These are phyloP conservation scores for Saturnispora bothae DNA, from an alignment of 805 yeast species.

Conservation along the genomic window DNA sequence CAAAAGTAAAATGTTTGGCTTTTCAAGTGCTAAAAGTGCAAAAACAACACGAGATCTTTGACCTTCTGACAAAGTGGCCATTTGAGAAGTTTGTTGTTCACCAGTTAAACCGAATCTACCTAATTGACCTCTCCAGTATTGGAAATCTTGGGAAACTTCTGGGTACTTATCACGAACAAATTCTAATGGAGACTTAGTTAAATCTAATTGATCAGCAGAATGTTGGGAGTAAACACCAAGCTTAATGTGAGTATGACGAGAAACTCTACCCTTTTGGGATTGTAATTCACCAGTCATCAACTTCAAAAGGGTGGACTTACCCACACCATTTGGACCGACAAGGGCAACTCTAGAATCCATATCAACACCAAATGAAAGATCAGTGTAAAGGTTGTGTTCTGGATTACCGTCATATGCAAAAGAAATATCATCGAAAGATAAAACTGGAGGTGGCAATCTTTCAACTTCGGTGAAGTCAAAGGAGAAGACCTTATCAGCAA, in stretches of 20 bases:
- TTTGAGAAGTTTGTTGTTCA: constrained; percentile 95
- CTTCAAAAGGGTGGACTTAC: constrained; percentile 91
- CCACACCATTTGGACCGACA: constrained; percentile 99
- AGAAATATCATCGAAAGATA: constrained; percentile 90
- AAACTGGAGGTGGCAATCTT: constrained; percentile 96
- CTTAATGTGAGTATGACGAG: constrained; percentile 94
- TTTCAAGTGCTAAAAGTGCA: constrained; percentile 88
- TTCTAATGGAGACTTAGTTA: constrained; percentile 90
- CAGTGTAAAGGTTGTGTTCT: constrained; percentile 81
- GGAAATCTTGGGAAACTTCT: constrained; percentile 89
- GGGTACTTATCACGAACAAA: constrained; percentile 94
- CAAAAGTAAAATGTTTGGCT: constrained; percentile 86
- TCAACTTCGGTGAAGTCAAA: constrained; percentile 93
- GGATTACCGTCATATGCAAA: constrained; percentile 78
- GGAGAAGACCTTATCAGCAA: constrained; percentile 83
- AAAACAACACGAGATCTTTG: constrained; percentile 98
- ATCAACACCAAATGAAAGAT: constrained; percentile 95
- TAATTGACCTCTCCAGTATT: constrained; percentile 95
- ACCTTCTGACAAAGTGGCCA: constrained; percentile 98
- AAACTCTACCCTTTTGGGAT: constrained; percentile 90
- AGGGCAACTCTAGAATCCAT: constrained; percentile 98
- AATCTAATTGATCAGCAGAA: constrained; percentile 95
- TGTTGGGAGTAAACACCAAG: constrained; percentile 99
- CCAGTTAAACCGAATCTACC: constrained; percentile 98
- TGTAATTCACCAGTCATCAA: constrained; percentile 91